Conservation (phyloP, 208 protist species). For the Trichomonas tenax region DNA sequence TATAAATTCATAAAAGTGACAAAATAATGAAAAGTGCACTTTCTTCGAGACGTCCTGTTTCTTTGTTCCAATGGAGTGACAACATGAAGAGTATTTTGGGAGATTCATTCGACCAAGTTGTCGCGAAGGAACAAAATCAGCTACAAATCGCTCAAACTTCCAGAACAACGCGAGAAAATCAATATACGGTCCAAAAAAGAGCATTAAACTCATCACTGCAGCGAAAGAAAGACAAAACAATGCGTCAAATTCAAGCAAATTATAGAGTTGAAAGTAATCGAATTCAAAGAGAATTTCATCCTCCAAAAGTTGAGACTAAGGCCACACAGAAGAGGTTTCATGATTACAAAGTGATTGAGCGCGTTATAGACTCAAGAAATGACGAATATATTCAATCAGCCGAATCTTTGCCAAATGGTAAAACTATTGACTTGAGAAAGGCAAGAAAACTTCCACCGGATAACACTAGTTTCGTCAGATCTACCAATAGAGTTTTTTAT, state of each 20-base stretch:
- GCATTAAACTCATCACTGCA: neutral
- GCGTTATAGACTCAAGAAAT: neutral
- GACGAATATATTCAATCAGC: neutral
- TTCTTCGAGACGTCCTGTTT: neutral
- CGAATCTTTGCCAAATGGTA: neutral
- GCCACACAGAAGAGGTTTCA: neutral
- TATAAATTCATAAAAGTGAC: neutral
- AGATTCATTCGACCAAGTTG: neutral
- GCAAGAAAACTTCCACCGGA: neutral
- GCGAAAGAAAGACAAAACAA: neutral
- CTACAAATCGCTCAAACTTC: neutral
- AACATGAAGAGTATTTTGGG: neutral
- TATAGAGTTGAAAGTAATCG: neutral
- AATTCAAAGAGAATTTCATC: neutral
- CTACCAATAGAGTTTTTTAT: neutral
- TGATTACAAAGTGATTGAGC: neutral
- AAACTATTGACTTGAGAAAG: neutral
- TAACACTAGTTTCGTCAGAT: neutral
- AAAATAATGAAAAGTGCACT: neutral
- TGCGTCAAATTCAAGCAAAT: neutral
- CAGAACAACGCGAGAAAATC: neutral
- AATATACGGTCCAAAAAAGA: neutral
- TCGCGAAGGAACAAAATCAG: neutral
- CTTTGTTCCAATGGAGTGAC: neutral
- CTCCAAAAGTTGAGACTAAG: neutral